Base-by-base conservation (phyloP, 78 protist genomes). In the Chrysochromulina tobinii region DNA sequence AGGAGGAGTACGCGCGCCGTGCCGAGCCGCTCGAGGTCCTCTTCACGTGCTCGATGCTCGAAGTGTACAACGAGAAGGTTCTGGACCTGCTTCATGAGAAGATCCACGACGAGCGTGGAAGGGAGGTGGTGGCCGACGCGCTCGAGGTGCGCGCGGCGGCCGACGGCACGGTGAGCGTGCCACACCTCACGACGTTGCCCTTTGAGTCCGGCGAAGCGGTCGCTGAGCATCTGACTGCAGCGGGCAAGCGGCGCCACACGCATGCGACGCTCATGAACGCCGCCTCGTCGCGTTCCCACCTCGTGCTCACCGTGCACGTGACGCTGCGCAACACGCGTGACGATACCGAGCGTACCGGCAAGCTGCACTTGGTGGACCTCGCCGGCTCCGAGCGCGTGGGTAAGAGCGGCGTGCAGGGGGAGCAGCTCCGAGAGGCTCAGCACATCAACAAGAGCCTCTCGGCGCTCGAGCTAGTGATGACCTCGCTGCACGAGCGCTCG, bases 401-500 rank as follows among this genome's bases (percentile, higher is more conserved):
- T 1, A 18, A 23, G 92, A 20, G 66, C 15, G 92, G 88, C 17
- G 92, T 58, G n/a, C 77, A 1, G 7, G 92, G 88, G 23, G 57
- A 88, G 61, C 91, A 92, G 20, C 84, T 97, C 57, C 94, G 90
- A 12, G 97, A 95, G 72, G 9, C 90, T 21, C 94, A 67, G 53
- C 53, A 61, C 50, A 95, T 95, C 91, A 95, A 95, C 81, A 61
- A 75, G 67, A 88, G 93, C 21, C 92, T 95, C 27, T 89, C 95
- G 25, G 94, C 96, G 15, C 93, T 95, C 11, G 95, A 94, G 23
- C 92, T 94, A 67, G 97, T 95, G 54, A 91, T 95, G 50, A 27
- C 79, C 1, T 95, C 96, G 18, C 95, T 95, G 15, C 79, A n/a
- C 15, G 23, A 2, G 6, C 79, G 50, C 12, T 8, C 27, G 79